A percentile compares a stretch with the other conserved stretches of the same genome.
Evolutionary conservation across 495 filamentous ascomycete genomes (phyloP).

Genomic region (Lichina pygmaea): DNA sequence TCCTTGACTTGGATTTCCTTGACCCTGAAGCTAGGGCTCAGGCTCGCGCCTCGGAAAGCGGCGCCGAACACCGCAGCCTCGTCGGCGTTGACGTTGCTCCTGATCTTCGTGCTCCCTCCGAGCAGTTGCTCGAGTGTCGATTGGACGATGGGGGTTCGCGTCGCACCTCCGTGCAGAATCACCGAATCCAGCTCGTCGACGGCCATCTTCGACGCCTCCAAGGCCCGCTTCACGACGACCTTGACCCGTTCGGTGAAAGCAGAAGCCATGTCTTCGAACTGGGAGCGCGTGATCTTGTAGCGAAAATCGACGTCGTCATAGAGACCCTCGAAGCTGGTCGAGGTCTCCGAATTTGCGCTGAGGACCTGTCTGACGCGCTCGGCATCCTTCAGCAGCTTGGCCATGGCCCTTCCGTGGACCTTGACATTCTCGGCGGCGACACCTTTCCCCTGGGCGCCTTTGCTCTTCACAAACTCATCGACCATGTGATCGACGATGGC

Average conservation of each 20-base stretch:
- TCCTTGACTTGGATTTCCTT: constrained; percentile 80
- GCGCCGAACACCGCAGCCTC: constrained; percentile 94
- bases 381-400: constrained; percentile 76
- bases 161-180: constrained; percentile 76
- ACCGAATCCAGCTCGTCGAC: constrained; percentile 64
- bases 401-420: constrained; percentile 55
- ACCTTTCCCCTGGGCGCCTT: constrained; percentile 11
- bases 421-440: constrained; percentile 21
- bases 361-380: constrained; percentile 72
- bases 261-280: constrained; percentile 63
- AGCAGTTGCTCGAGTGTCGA: constrained; percentile 52
- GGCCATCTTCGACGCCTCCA: constrained; percentile 42
- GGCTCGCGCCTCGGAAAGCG: constrained; percentile 72
- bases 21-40: constrained; percentile 84
- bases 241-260: constrained; percentile 38
- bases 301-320: constrained; percentile 81
- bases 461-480: constrained; percentile 39
- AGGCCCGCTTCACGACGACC: constrained; percentile 41
- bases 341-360: constrained; percentile 71
- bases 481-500: constrained; percentile 76
- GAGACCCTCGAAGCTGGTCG: constrained; percentile 57
- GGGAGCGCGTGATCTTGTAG: constrained; percentile 60
- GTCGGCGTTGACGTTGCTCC: constrained; percentile 87
- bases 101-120: constrained; percentile 48
- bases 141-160: constrained; percentile 85